Base-by-base conservation (phyloP, 495 filamentous ascomycete genomes). In the Friedmanniomyces simplex region DNA sequence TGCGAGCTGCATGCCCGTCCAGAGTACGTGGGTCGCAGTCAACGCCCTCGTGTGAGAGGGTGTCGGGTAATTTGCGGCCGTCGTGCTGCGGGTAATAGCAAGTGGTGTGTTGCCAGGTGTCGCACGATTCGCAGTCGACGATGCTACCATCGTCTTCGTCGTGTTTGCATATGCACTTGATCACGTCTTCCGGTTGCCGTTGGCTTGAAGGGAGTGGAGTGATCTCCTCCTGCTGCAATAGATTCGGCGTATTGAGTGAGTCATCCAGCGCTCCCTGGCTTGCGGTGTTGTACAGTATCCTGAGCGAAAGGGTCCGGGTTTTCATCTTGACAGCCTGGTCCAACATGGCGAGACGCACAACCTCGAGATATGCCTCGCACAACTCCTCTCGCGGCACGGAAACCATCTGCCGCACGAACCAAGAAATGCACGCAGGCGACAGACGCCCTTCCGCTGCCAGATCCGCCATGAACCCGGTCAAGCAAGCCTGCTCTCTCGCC, bases 401-500 rank as follows among this genome's bases (percentile, higher is more conserved):
- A 1, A 57, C 30, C 18, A 61, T 16, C 50, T 60, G 54, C 18
- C 30, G 32, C 1, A 39, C 24, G 21, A 62, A 43, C 63, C 63
- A 65, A 10, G 16, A 6, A 7, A 51, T 2, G 2, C 43, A 21
- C 1, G 20, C 32, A 13, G 14, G 16, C 14, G 51, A 41, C 7
- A 65, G n/a, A 13, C 22, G 20, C 6, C 51, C 43, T 18, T 20
- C 25, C 18, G 34, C 37, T 0, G 59, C 59, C 12, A 62, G 34
- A n/a, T 62, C 49, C 12, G 55, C 42, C 8, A 60, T 28, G 34
- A 65, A 62, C 14, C 63, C 63, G 18, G 56, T 59, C 46, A 65
- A 32, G 41, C 43, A 62, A 1, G 63, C 63, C 25, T 62, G 51
- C 13, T 42, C 28, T 20, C 63, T 26, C 20, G 32, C 30, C n/a